Evolutionary conservation across 306 rosid genomes (phyloP).

Genomic region (Prunus mira): DNA sequence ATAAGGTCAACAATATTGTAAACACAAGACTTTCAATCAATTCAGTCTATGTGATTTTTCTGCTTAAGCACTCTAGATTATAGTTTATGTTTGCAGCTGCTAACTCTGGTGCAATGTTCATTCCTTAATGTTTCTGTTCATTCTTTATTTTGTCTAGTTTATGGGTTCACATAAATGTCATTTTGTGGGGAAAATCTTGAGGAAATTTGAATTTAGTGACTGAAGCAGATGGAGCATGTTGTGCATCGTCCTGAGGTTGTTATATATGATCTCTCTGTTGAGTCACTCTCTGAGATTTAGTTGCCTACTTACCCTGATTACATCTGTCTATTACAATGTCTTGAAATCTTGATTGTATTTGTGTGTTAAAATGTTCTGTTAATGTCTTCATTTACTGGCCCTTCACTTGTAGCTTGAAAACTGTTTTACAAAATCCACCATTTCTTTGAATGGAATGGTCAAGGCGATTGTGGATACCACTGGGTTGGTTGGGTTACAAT

Average conservation of each 20-base stretch:
- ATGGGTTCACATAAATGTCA: not conserved
- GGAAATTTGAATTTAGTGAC: not conserved
- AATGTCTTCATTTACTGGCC: not conserved
- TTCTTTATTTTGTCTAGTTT: not conserved
- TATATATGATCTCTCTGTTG: not conserved
- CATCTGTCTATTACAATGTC: not conserved
- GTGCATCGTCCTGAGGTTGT: not conserved
- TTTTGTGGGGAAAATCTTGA: not conserved
- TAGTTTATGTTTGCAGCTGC: not conserved
- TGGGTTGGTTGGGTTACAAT: not conserved
- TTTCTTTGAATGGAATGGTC: not conserved
- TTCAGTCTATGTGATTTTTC: not conserved
- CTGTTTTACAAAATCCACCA: not conserved
- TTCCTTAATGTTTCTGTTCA: not conserved
- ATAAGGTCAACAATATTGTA: constrained; percentile 43
- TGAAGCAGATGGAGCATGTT: not conserved
- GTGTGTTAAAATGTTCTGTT: not conserved
- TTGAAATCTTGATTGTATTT: not conserved
- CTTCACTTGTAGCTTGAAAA: not conserved
- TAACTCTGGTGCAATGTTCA: not conserved
- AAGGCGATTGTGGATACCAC: not conserved
- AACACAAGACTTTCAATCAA: not conserved
- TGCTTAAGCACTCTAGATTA: not conserved
- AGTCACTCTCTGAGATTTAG: not conserved
- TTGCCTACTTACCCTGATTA: not conserved